Evolutionary conservation across 257 asterid species (phyloP).

Genomic region (Lycium ferocissimum): DNA sequence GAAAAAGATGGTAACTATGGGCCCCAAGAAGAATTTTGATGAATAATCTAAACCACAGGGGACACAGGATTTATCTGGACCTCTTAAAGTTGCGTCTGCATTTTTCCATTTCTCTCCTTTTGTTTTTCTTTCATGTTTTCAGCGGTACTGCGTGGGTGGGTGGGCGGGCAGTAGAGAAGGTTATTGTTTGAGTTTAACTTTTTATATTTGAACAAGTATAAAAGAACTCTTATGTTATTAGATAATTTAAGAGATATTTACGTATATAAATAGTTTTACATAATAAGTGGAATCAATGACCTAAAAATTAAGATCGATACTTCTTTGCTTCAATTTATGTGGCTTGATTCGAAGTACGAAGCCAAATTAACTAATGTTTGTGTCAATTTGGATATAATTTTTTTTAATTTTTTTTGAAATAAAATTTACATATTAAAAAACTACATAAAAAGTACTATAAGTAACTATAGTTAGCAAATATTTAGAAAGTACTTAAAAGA

Average conservation of each 20-base stretch:
- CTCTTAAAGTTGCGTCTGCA: constrained; percentile 41
- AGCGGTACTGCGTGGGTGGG: constrained; percentile 5
- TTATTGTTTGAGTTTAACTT: background rate
- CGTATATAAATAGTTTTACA: too few species aligned
- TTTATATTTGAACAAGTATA: background rate
- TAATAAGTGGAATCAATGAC: background rate
- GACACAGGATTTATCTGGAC: constrained; percentile 35
- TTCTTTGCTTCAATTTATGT: background rate
- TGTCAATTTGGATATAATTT: too few species aligned
- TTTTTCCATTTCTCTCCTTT: constrained; percentile 17
- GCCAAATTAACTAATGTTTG: too few species aligned
- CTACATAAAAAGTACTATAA: too few species aligned
- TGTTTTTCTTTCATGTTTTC: constrained; percentile 25
- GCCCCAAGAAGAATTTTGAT: constrained; percentile 37
- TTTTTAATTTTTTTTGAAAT: too few species aligned
- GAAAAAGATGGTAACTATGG: constrained; percentile 8
- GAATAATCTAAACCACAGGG: constrained; percentile 40
- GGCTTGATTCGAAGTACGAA: background rate
- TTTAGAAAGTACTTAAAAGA: too few species aligned
- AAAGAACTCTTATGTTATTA: background rate
- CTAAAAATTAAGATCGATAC: background rate
- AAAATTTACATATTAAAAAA: too few species aligned
- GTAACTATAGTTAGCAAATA: too few species aligned
- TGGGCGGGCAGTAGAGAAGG: background rate
- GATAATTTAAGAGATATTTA: background rate